These are phyloP conservation scores for Psilocybe cubensis DNA, from an alignment of 768 basidiomycete species.

Conservation along the genomic window DNA sequence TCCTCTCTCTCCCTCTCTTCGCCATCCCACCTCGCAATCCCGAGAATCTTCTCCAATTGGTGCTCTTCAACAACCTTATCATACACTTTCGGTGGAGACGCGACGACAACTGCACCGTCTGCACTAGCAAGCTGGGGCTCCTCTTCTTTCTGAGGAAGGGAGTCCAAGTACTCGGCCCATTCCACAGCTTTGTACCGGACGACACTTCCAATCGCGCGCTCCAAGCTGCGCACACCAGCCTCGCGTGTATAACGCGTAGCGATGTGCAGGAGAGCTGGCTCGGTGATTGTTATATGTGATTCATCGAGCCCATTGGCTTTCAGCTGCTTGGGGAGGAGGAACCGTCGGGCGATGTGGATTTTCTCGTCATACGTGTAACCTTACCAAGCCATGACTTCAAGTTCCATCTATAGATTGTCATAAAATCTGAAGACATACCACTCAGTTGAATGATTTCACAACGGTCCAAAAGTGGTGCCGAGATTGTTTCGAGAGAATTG, in stretches of 20 bases:
- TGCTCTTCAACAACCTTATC: conserved; percentile 59
- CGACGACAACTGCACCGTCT: conserved; percentile 15
- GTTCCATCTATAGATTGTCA: not conserved
- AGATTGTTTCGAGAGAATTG: conserved; percentile 88
- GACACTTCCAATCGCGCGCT: conserved; percentile 86
- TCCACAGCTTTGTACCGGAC: conserved; percentile 93
- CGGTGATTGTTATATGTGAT: conserved; percentile 64
- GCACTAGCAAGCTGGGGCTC: conserved; percentile 1
- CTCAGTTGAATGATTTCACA: conserved; percentile 87
- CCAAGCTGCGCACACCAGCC: conserved; percentile 90
- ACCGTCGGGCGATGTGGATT: conserved; percentile 83
- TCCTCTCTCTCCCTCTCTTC: conserved; percentile 81
- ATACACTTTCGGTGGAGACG: conserved; percentile 45
- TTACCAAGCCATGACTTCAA: conserved; percentile 22
- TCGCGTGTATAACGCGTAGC: conserved; percentile 86
- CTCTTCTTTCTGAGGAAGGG: conserved; percentile 25
- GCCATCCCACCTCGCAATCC: conserved; percentile 77
- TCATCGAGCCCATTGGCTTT: conserved; percentile 72
- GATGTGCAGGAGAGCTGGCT: conserved; percentile 71
- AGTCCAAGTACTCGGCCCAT: conserved; percentile 73
- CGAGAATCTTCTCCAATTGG: conserved; percentile 85
- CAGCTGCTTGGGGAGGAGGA: conserved; percentile 90
- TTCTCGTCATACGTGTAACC: conserved; percentile 93
- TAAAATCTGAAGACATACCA: conserved; percentile 41
- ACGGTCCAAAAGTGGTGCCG: conserved; percentile 84